Evolutionary conservation across 1,139 yeast genomes (phyloP), one percentile per base, ranked within the genome.

Genomic region (Nadsonia commutata): DNA sequence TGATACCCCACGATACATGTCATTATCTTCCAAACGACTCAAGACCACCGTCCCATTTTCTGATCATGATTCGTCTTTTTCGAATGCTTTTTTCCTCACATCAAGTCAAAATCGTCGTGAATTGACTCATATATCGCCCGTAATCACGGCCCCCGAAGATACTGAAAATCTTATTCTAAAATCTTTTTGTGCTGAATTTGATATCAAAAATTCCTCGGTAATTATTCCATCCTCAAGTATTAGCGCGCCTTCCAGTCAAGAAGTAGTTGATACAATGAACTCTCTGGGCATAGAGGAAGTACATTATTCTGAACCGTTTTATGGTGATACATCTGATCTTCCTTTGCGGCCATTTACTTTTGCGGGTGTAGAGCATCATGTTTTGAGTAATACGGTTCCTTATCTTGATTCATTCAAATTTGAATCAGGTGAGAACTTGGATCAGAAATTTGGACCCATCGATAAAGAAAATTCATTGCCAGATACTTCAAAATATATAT

Each of bases 271-370:
- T 16, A 57, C 66, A 1, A 63, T 80, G 37, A 72, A 70, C 22
- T 53, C 58, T 0, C 52, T 58, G 31, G 78, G 78, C 0, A 52
- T 71, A 4, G 69, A 80, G 1, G 66, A 71, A 48, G 62, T 74
- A 9, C 69, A 76, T 18, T 80, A 80, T 54, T 48, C 53, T 1
- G 81, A 74, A 47, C 95, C 95, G 0, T 76, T 63, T 51, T 86
- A 74, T 52, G 71, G 78, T 20, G 64, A 68, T 27, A 58, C 64
- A 0, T 55, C 57, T 1, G 83, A 81, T 50, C 63, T 74, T 3
- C 78, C 80, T 1, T 43, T 60, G 1, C 65, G 63, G 21, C 78
- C 93, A 0, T 68, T 78, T 47, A 59, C 74, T 1, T 78, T 76
- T 60, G 86, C 88, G 0, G 86, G 86, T 18, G 74, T 70, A 46